Base-by-base conservation (phyloP, 2,329 filamentous ascomycete genomes). In the Lasiodiplodia sp. region DNA sequence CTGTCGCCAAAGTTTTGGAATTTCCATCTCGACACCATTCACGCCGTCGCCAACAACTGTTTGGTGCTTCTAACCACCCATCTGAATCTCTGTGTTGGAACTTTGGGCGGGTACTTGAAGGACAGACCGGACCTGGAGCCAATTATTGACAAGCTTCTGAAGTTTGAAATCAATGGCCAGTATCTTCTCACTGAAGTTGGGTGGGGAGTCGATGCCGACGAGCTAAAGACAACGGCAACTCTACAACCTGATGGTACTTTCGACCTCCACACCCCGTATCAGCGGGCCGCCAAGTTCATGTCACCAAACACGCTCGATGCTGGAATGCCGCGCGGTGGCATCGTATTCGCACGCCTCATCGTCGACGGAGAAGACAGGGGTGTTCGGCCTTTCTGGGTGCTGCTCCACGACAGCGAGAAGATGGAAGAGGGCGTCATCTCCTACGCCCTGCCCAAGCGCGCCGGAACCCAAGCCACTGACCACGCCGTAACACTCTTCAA, bases 121-220 rank as follows among this genome's bases (percentile, higher is more conserved):
- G 31, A 68, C 6, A 47, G 67, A 8, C 67, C 67, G 3, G 67
- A 74, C 62, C 70, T 77, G 16, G 25, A 3, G 2, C 52, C 66
- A 3, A 64, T 74, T 6, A 68, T 76, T 14, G 23, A 69, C 2
- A 60, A 71, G 28, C 69, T 73, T 6, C 51, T 72, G 10, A 70
- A 47, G 1, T 78, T 77, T 66, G 70, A 75, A 1, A 18, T 71
- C 34, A 74, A 71, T 47, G 75, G 76, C 28, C 73, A 80, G 57
- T 83, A 80, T 65, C 74, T 83, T 73, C 73, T 83, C 2, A 83
- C 79, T 0, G 80, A 83, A 66, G 67, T 81, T 5, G 78, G 78
- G 1, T 80, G 81, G 67, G 80, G 80, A 1, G 72, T 82, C 3
- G 80, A 82, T 69, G 79, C 79, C 1, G 71, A 73, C 2, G 81